A percentile compares a stretch with the other conserved stretches of the same genome.
phyloP scores from a whole-genome alignment of 1,139 yeast genomes.

The Pichia sp. region DNA sequence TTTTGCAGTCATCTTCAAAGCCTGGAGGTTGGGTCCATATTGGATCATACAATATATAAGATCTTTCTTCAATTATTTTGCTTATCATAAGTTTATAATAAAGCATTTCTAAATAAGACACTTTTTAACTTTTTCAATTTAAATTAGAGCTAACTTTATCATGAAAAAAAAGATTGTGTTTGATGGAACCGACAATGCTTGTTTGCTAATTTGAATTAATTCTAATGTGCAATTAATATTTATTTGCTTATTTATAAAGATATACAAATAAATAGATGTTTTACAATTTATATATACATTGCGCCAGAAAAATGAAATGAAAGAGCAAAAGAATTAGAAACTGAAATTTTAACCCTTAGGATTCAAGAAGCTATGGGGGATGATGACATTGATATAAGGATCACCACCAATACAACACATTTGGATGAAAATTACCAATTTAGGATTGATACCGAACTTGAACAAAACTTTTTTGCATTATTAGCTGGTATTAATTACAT shows the following conservation, averaged over 20 bases:
- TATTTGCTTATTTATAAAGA: too few relatives aligned
- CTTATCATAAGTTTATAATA: conserved; percentile 25
- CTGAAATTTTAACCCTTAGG: not conserved
- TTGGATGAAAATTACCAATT: not conserved
- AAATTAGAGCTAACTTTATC: too few relatives aligned
- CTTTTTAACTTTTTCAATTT: too few relatives aligned
- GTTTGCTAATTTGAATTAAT: too few relatives aligned
- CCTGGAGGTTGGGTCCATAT: conserved; percentile 21
- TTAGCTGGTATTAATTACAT: conserved; percentile 26
- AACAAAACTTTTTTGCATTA: conserved; percentile 24
- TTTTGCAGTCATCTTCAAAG: conserved; percentile 27
- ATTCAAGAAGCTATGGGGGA: not conserved
- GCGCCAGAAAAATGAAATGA: conserved; percentile 1
- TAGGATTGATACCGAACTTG: not conserved
- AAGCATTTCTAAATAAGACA: too few relatives aligned
- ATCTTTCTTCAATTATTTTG: conserved; percentile 21
- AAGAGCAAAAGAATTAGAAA: conserved; percentile 1
- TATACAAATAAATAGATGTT: too few relatives aligned
- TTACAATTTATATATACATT: too few relatives aligned
- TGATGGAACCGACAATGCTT: too few relatives aligned
- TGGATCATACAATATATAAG: conserved; percentile 23
- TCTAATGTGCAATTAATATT: too few relatives aligned
- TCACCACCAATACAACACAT: not conserved
- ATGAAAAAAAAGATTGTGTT: too few relatives aligned
- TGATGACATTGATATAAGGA: not conserved